Evolutionary conservation across 2,329 filamentous ascomycete genomes (phyloP).

Genomic region (Neurospora sp.): DNA sequence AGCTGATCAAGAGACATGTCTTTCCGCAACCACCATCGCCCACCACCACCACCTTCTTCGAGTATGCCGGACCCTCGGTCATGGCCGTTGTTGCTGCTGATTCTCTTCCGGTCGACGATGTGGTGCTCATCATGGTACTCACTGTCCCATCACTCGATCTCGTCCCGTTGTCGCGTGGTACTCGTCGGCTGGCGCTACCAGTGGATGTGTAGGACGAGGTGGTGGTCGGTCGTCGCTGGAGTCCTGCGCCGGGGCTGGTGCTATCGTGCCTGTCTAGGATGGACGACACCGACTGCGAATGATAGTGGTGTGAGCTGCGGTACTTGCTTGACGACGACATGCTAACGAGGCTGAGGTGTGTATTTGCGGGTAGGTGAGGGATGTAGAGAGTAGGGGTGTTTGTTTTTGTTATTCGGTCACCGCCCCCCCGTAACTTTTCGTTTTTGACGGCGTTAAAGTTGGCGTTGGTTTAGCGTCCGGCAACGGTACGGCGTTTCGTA

Average conservation of each 20-base stretch:
- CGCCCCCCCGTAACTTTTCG: background rate
- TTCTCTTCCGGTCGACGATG: conserved; percentile 53
- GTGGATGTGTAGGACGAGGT: conserved; percentile 16
- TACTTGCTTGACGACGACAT: conserved; percentile 45
- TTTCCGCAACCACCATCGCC: conserved; percentile 97
- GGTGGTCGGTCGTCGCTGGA: conserved; percentile 8
- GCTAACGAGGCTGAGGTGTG: background rate
- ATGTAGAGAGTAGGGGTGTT: background rate
- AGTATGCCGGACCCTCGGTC: conserved; percentile 86
- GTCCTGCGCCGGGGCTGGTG: background rate
- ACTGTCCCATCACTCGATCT: conserved; percentile 83
- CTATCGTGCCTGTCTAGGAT: background rate
- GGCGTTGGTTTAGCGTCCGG: background rate
- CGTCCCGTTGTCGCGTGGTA: conserved; percentile 35
- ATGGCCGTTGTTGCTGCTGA: conserved; percentile 67
- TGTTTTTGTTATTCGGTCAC: background rate
- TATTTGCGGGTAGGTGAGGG: background rate
- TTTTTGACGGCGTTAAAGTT: background rate
- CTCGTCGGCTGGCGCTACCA: conserved; percentile 25
- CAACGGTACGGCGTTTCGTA: background rate
- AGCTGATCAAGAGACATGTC: conserved; percentile 96
- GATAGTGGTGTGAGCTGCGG: conserved; percentile 43
- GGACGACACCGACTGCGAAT: background rate
- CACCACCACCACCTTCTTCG: conserved; percentile 98
- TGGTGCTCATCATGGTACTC: conserved; percentile 75